These are phyloP conservation scores for Populus hybrid DNA, from an alignment of 441 rosid species.

Conservation along the genomic window DNA sequence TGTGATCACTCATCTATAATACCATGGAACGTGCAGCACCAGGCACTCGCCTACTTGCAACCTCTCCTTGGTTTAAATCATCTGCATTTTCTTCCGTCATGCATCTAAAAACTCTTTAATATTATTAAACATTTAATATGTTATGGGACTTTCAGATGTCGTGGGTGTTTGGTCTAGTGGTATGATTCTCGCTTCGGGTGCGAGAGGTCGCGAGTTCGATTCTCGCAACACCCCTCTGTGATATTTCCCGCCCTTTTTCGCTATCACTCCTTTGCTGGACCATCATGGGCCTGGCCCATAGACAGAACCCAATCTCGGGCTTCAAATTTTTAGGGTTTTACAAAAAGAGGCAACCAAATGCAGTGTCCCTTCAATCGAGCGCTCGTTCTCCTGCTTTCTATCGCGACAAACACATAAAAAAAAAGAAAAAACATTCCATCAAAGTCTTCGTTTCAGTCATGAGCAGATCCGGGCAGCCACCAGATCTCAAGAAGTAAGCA, in stretches of 20 bases:
- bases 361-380: neutral
- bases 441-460: slow-evolving; percentile 17
- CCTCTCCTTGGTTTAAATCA: no score
- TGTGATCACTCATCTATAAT: no score
- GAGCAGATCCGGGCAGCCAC: slow-evolving; percentile 82
- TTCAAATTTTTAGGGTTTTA: slow-evolving; percentile 2
- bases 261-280: neutral
- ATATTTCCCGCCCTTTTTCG: no score
- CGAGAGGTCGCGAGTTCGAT: slow-evolving; percentile 43
- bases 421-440: no score
- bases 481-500: slow-evolving; percentile 66
- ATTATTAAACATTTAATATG: no score
- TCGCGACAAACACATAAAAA: neutral
- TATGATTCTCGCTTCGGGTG: slow-evolving; percentile 58
- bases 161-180: slow-evolving; percentile 68
- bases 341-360: neutral
- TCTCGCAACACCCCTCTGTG: slow-evolving; percentile 32
- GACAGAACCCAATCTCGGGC: neutral
- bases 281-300: neutral
- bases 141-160: accelerated
- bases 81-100: neutral
- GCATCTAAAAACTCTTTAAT: neutral
- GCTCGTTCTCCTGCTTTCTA: neutral
- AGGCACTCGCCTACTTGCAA: no score
- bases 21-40: no score